Percentiles rank a stretch among this genome's conserved stretches.
Evolutionary conservation across 148 eudicot genomes (phyloP).

Genomic region (Spergularia marina): DNA sequence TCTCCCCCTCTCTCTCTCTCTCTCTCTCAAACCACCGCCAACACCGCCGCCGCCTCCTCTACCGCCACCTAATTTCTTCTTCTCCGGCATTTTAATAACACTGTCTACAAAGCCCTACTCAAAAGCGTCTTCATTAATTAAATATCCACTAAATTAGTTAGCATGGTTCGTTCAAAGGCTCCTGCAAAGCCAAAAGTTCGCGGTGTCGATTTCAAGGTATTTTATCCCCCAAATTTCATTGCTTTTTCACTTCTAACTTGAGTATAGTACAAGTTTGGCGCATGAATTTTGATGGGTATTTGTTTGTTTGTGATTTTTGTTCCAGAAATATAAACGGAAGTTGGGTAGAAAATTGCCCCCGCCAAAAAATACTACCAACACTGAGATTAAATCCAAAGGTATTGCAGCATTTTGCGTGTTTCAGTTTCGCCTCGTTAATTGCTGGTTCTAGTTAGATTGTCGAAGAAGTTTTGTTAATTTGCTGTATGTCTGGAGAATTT

Average conservation of each 20-base stretch:
- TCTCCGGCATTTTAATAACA: too few species aligned
- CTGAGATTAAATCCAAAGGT: constrained; percentile 86
- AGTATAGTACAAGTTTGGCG: too few species aligned
- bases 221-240: background rate
- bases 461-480: background rate
- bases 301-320: constrained; percentile 7
- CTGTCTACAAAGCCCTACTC: too few species aligned
- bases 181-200: constrained; percentile 47
- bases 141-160: background rate
- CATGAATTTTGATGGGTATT: constrained; percentile 13
- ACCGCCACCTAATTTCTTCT: too few species aligned
- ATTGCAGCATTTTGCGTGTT: background rate
- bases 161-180: constrained; percentile 52
- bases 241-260: too few species aligned
- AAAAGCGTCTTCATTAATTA: too few species aligned
- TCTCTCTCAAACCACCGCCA: too few species aligned
- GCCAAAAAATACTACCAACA: constrained; percentile 75
- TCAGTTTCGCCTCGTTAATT: background rate
- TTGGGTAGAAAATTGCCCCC: constrained; percentile 90
- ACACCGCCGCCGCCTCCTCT: too few species aligned
- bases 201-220: constrained; percentile 70
- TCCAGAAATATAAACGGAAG: constrained; percentile 79
- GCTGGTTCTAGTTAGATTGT: background rate
- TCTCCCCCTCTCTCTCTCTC: too few species aligned
- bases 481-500: background rate